phyloP scores from a whole-genome alignment of 2,329 filamentous ascomycete genomes.

The Ascosphaera acerosa region DNA sequence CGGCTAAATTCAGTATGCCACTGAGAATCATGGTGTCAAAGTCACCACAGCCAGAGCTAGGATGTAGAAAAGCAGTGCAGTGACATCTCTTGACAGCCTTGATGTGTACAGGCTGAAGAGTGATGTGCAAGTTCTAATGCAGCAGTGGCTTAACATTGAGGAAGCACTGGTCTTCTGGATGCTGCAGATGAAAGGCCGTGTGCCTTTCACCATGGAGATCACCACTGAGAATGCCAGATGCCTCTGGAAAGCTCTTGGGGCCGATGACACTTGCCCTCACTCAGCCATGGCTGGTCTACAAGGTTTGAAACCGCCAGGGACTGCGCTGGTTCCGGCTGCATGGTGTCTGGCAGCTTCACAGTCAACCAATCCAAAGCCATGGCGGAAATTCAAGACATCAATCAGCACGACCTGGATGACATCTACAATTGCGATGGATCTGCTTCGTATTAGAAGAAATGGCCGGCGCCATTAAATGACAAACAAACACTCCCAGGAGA shows the following conservation, averaged over 20 bases:
- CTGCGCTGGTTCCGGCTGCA: background rate
- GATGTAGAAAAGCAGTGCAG: no score
- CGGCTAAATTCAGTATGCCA: no score
- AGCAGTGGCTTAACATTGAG: background rate
- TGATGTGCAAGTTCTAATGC: no score
- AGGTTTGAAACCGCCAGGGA: background rate
- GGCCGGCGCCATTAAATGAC: background rate
- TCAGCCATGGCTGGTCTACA: background rate
- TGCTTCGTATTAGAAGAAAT: background rate
- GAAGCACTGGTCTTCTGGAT: background rate
- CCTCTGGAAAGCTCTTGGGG: background rate
- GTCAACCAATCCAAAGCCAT: background rate
- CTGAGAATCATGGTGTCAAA: no score
- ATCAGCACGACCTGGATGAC: background rate
- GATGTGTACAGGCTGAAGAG: no score
- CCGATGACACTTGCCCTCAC: background rate
- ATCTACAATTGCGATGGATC: slow-evolving; percentile 1
- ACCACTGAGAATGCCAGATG: background rate
- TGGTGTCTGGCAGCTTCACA: background rate
- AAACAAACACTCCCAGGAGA: background rate
- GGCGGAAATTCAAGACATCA: background rate
- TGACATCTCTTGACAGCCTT: no score
- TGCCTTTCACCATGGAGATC: background rate
- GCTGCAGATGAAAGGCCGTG: background rate
- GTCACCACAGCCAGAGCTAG: no score